These are phyloP conservation scores for Taphrina sp. DNA, from an alignment of 1,139 yeast genomes.

Conservation along the genomic window DNA sequence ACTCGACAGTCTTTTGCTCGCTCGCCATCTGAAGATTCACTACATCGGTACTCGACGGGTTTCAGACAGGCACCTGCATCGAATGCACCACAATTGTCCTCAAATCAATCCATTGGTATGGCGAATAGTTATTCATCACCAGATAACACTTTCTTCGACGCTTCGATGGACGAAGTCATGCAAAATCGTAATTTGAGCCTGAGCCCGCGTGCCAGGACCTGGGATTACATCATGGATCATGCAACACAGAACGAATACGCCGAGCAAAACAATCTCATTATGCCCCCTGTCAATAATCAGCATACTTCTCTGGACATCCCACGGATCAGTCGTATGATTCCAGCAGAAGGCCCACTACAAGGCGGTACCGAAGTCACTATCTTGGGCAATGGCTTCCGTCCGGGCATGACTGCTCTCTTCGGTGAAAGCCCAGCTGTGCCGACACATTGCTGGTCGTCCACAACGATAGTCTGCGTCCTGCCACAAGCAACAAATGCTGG, in stretches of 20 bases:
- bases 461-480: conserved; percentile 85
- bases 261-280: conserved; percentile 1
- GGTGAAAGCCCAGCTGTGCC: conserved; percentile 81
- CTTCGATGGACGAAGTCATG: conserved; percentile 18
- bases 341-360: conserved; percentile 89
- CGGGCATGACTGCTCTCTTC: conserved; percentile 77
- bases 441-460: conserved; percentile 93
- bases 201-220: conserved; percentile 26
- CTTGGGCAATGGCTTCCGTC: conserved; percentile 79
- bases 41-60: conserved; percentile 12
- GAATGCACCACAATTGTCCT: background rate
- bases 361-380: conserved; percentile 95
- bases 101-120: background rate
- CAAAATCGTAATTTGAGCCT: conserved; percentile 4
- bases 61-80: background rate
- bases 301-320: conserved; percentile 18
- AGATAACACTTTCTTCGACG: conserved; percentile 5
- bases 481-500: conserved; percentile 91
- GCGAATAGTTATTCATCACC: conserved; percentile 11
- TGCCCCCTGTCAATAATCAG: background rate
- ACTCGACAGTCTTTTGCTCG: conserved; percentile 13
- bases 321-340: conserved; percentile 60
- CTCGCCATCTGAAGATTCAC: conserved; percentile 21
- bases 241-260: conserved; percentile 1
- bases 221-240: conserved; percentile 21